A percentile compares a stretch with the other conserved stretches of the same genome.
Conservation (phyloP, 805 yeast genomes). For the Phaffomyces opuntiae region DNA sequence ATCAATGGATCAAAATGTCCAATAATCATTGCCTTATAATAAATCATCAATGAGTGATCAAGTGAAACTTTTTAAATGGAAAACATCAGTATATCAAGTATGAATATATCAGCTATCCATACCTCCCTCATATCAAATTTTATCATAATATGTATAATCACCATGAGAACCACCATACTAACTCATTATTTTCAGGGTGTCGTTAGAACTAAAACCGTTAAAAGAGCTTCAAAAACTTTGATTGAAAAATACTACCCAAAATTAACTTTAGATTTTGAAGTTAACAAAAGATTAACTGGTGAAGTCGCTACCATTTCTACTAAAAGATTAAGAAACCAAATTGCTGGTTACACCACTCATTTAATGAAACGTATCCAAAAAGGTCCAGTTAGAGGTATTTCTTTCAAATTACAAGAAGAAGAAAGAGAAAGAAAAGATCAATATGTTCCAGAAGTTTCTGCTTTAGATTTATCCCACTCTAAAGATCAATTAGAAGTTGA, state of each 20-base stretch:
- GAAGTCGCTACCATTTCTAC: constrained; percentile 99
- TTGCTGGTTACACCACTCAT: constrained; percentile 99
- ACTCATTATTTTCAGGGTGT: constrained; percentile 65
- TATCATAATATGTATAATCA: background rate
- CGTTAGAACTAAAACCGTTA: constrained; percentile 99
- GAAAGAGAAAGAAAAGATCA: constrained; percentile 99
- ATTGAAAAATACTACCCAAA: constrained; percentile 99
- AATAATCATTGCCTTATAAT: no score
- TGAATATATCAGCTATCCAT: no score
- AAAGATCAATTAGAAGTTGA: constrained; percentile 96
- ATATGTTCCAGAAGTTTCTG: constrained; percentile 99
- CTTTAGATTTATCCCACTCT: constrained; percentile 95
- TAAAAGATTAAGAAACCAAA: constrained; percentile 99
- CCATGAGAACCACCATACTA: constrained; percentile 8
- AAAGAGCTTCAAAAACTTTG: constrained; percentile 99
- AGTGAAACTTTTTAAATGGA: no score
- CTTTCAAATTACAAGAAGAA: constrained; percentile 99
- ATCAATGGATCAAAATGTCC: no score
- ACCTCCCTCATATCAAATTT: no score
- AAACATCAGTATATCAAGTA: no score
- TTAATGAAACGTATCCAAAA: constrained; percentile 99
- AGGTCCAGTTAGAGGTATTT: constrained; percentile 99
- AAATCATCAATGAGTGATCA: no score
- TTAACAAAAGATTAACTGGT: constrained; percentile 98
- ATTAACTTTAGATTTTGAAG: constrained; percentile 98